Conservation (phyloP, 495 filamentous ascomycete genomes). For the Penicillium chermesinum region DNA sequence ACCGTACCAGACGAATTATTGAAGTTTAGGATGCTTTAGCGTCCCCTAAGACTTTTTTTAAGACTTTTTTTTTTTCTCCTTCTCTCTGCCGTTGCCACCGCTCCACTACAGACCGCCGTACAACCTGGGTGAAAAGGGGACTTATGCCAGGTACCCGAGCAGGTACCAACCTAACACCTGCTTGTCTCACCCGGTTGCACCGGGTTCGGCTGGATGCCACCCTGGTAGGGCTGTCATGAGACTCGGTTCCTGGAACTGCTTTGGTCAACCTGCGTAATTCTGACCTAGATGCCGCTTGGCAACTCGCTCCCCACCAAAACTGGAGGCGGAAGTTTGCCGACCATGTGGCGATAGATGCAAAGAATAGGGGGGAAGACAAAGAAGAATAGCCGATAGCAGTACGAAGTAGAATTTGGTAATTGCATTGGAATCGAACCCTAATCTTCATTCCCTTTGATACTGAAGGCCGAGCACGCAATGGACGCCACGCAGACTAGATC, state of each 20-base stretch:
- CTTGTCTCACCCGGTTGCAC: too few species aligned
- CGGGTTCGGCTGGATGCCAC: too few species aligned
- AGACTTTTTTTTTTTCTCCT: slow-evolving; percentile 1
- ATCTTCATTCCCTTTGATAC: neutral
- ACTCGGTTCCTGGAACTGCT: neutral
- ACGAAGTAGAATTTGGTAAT: too few species aligned
- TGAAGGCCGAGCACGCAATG: slow-evolving; percentile 18
- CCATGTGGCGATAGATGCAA: too few species aligned
- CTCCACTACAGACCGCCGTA: slow-evolving; percentile 2
- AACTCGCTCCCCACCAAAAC: neutral
- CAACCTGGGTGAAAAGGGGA: slow-evolving; percentile 11
- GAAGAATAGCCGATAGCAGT: neutral
- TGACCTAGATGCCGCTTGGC: neutral
- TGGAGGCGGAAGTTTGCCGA: neutral
- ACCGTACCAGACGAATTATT: slow-evolving; percentile 15
- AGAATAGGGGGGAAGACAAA: neutral
- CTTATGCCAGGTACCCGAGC: slow-evolving; percentile 13
- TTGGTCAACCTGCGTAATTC: too few species aligned
- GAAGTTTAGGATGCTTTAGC: slow-evolving; percentile 23
- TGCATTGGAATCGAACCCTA: too few species aligned
- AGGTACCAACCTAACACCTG: neutral
- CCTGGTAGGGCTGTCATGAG: slow-evolving; percentile 12
- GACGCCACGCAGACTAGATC: slow-evolving; percentile 13
- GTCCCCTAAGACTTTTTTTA: slow-evolving; percentile 9
- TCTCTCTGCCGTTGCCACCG: slow-evolving; percentile 9